Base-by-base conservation (phyloP, 208 protist genomes). In the Acanthamoeba triangularis region DNA sequence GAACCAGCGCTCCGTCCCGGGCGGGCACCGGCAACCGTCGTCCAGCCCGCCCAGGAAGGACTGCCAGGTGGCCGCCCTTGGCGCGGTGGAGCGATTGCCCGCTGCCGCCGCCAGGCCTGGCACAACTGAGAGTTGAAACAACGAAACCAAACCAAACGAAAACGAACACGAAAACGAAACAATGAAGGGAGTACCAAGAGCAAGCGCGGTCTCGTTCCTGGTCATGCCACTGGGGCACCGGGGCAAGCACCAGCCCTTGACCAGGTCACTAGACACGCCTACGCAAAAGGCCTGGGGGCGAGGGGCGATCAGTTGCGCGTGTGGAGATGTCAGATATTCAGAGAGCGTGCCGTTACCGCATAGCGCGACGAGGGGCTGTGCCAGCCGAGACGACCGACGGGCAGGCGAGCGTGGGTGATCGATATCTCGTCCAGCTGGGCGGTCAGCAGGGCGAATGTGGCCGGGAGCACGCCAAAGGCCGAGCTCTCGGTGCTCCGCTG, bases 401-500 rank as follows among this genome's bases (percentile, higher is more conserved):
- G 59, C 23, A 93, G 30, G 18, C 87, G 54, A 37, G 87, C 87
- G 28, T 93, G 87, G 11, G 54, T 23, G 4, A 93, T 65, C 41
- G 87, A 69, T 13, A 93, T 37, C 35, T 93, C 87, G n/a, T 93
- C 87, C n/a, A 93, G 54, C n/a, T 74, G 61, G 0, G 59, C 59
- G 16, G 41, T 74, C 10, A 74, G 87, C 28, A 67, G 44, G 37
- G 61, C 41, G 16, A 93, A 93, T 16, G 25, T 47, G 16, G 87
- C 3, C 6, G 87, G 56, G 5, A 41, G 59, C 54, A 23, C 35
- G 13, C n/a, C 33, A 18, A 93, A 65, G 10, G 33, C 7, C n/a
- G 87, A 18, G 33, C 10, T 67, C 63, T 65, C 87, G 13, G 25
- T 65, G 37, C 30, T 28, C 44, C 87, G 16, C 41, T 52, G 20